Base-by-base conservation (phyloP, 2,329 filamentous ascomycete species). In the Xylariaceae sp. region DNA sequence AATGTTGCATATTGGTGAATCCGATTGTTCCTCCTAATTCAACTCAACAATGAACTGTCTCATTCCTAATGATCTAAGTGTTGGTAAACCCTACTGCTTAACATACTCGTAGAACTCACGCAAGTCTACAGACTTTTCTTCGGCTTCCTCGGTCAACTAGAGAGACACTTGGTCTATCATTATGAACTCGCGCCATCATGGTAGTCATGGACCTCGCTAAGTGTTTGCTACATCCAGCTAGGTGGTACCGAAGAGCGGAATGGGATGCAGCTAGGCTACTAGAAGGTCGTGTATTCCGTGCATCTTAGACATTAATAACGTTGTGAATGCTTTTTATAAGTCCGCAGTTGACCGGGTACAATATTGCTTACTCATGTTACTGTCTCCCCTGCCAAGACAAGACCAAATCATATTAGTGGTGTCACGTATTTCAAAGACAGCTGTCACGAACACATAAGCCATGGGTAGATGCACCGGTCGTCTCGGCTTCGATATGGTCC, bases 341-440 rank as follows among this genome's bases (percentile, higher is more conserved):
- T 21, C 4, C 4, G 23, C 21, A 11, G 9, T 28, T 11, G 14
- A 31, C 19, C 12, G 12, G 40, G 37, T 9, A 34, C 17, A 14
- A 9, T 12, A 31, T 46, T 14, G 19, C 7, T 51, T 47, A 9
- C 19, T 29, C 19, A 37, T 47, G 36, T 43, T 33, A 52, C 46
- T 17, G 11, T 19, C 2, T 7, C 56, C 47, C 52, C 34, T 48
- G 28, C 52, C 47, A 37, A 56, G 39, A 29, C 21, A 17, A 36
- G 4, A 37, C 17, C 6, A 26, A 12, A 24, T 45, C 17, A 28
- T 49, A 3, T 26, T 24, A 19, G 9, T 34, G 6, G 47, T 53
- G 28, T 40, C 31, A 53, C 47, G 8, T 40, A 29, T 12, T 48
- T 43, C 11, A 33, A 11, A 52, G 23, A 41, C 19, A 31, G 26